Evolutionary conservation across 805 yeast species (phyloP), one percentile per base, ranked within the genome.

Genomic region (Priceomyces castillae): DNA sequence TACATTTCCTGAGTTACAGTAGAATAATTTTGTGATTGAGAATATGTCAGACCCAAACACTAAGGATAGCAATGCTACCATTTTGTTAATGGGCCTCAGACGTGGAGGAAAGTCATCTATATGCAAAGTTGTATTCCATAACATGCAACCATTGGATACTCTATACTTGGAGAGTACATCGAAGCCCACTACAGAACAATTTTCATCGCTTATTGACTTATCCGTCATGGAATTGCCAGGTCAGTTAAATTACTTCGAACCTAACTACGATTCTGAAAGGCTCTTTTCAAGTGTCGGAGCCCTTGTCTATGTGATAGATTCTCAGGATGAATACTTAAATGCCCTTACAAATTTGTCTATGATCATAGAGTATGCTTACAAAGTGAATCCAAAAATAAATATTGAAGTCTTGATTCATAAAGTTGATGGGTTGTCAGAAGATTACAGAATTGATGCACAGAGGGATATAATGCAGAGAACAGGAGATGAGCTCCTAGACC

Each of bases 221-320:
- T 83, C 89, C 2, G 90, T 92, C 14, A 87, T 90, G 85, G 99
- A 92, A 61, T 71, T 92, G 14, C 99, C 99, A 0, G 98, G 97
- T 2, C 97, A 92, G 62, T 65, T 90, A 48, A 89, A 90, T 61
- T 80, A 88, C 55, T 87, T 89, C 59, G 96, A 90, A 53, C 94
- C 95, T 2, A 77, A 82, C 26, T 83, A 84, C 53, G 96, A 89
- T 55, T 80, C 86, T 18, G 90, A 83, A 48, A 73, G 82, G 47
- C 65, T 90, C 20, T 90, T 92, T 57, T 74, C 83, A 34, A 81
- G 84, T 35, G 89, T 90, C 11, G 96, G 96, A 15, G 94, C 97
- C 0, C 72, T 94, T 22, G 94, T 94, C 2, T 94, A 94, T 58
- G 97, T 94, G 33, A 90, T 94, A 48, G 99, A 94, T 64, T 80